Evolutionary conservation across 164 flowering plant genomes (phyloP), one percentile per base, ranked within the genome.

Genomic region (Taxillus chinensis): DNA sequence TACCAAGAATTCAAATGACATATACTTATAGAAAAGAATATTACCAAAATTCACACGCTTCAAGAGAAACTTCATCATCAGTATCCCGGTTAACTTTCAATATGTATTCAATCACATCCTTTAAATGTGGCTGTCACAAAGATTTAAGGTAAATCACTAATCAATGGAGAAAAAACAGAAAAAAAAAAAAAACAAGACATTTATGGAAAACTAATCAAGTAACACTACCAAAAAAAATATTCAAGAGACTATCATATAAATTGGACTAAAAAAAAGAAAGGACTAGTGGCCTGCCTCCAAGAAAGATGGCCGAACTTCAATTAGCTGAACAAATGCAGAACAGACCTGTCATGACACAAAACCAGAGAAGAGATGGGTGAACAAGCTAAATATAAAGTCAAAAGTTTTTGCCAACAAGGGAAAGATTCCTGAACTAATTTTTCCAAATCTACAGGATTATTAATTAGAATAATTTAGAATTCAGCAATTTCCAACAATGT

Each of bases 31-130:
- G 14, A 55, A 56, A 13, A 40, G 16, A 57, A 37, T 37, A 43
- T 62, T 83, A 95, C 99, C 99, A 95, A 75, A 95, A 91, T 83
- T 95, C 99, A 78, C 99, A 91, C 57, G 98, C 87, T 82, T 95
- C 99, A 66, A 95, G 96, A 55, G 96, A 83, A 65, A 92, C 99
- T 78, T 91, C 98, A 43, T 89, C 95, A 75, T 89, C 96, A 60
- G 67, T 49, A 61, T 89, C 98, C 79, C 85, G 85, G 74, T 91
- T 95, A 43, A 90, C 99, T 89, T 76, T 92, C 75, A 95, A 76
- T 79, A 95, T 89, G 76, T 91, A 95, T 72, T 89, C 95, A 70
- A 87, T 80, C 6, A 95, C 79, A 75, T 95, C 85, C 73, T 82
- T 77, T 66, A 95, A 63, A 74, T 89, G 98, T 27, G 92, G 96